Evolutionary conservation across 345 rosid species (phyloP).

Genomic region (Angophora floribunda): DNA sequence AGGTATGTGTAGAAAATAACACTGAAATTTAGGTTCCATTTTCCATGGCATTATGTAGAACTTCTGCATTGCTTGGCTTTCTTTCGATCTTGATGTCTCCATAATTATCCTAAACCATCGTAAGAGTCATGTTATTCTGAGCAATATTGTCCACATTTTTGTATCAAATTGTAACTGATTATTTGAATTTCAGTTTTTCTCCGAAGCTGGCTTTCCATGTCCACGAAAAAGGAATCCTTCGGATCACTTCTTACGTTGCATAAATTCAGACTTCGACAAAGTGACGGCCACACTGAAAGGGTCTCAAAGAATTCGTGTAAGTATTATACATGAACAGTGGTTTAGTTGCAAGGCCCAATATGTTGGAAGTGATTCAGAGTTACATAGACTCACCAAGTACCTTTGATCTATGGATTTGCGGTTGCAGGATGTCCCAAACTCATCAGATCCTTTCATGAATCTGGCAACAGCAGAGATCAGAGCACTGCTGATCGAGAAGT

Average conservation of each 20-base stretch:
- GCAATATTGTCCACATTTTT: not conserved
- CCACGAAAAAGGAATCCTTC: slow-evolving; percentile 68
- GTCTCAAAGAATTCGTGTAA: slow-evolving; percentile 48
- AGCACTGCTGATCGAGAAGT: slow-evolving; percentile 2
- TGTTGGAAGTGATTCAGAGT: not conserved
- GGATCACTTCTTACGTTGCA: slow-evolving; percentile 72
- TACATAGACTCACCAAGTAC: not conserved
- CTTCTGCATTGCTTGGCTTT: not conserved
- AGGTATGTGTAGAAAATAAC: slow-evolving; percentile 19
- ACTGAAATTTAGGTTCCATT: not conserved
- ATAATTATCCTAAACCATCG: not conserved
- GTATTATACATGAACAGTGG: not conserved
- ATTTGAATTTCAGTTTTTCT: slow-evolving; percentile 38
- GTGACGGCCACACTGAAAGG: slow-evolving; percentile 68
- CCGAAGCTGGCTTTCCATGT: slow-evolving; percentile 75
- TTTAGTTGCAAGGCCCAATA: not conserved
- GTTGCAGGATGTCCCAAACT: slow-evolving; percentile 49
- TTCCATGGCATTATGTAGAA: not conserved
- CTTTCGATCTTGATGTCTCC: not conserved
- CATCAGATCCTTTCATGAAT: slow-evolving; percentile 12
- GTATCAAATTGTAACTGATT: not conserved
- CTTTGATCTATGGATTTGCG: not conserved
- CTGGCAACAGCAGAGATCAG: slow-evolving; percentile 6
- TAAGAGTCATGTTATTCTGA: not conserved
- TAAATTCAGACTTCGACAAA: slow-evolving; percentile 65